These are phyloP conservation scores for Fusarium veterinarium DNA, from an alignment of 2,329 filamentous ascomycete genomes.

Conservation along the genomic window DNA sequence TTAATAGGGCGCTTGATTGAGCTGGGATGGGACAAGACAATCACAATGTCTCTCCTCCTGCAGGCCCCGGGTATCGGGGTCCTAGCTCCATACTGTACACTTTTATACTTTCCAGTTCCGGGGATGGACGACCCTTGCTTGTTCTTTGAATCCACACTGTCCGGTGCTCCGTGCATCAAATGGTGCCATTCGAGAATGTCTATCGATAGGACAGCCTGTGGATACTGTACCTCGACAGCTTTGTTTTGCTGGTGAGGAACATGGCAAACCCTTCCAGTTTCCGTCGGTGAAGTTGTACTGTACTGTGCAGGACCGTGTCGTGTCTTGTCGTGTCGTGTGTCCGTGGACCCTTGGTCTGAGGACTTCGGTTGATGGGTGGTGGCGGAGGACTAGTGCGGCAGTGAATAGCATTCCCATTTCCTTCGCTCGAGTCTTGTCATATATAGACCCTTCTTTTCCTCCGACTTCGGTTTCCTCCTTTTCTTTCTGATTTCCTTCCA, in stretches of 20 bases:
- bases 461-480: constrained; percentile 9
- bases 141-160: constrained; percentile 16
- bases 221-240: constrained; percentile 14
- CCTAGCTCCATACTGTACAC: constrained; percentile 10
- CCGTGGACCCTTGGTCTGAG: constrained; percentile 5
- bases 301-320: constrained; percentile 8
- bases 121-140: constrained; percentile 25
- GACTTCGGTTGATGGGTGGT: constrained; percentile 12
- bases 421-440: constrained; percentile 11
- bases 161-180: constrained; percentile 27
- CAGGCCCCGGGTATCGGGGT: constrained; percentile 10
- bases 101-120: constrained; percentile 32
- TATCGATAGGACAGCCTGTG: constrained; percentile 11
- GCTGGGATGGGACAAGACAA: constrained; percentile 21
- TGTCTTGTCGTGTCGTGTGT: neutral
- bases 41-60: neutral
- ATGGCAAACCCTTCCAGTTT: constrained; percentile 23
- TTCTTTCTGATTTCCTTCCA: neutral
- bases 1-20: constrained; percentile 1
- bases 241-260: constrained; percentile 13
- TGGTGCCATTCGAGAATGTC: constrained; percentile 30
- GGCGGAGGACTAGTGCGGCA: constrained; percentile 15
- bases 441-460: constrained; percentile 31
- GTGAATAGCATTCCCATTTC: constrained; percentile 4
- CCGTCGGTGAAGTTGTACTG: constrained; percentile 18